A percentile compares a stretch with the other conserved stretches of the same genome.
Conservation (phyloP, 106 monocot genomes). For the Acorus gramineus region DNA sequence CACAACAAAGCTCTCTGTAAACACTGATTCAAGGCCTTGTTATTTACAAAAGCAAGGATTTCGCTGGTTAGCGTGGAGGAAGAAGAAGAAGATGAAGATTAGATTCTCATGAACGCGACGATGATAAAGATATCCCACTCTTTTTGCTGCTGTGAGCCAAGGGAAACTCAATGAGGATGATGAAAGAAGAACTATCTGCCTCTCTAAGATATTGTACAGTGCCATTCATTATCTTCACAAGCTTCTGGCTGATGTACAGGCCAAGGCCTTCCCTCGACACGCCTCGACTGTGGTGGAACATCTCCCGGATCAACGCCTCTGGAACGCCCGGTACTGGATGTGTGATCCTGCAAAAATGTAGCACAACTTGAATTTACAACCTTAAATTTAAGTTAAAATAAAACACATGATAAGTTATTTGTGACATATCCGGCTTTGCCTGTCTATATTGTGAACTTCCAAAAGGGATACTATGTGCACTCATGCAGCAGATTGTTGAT, state of each 20-base stretch:
- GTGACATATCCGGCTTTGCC: too few relatives aligned
- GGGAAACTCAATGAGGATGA: conserved; percentile 68
- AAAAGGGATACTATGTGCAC: too few relatives aligned
- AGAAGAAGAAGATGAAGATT: too few relatives aligned
- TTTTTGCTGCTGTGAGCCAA: conserved; percentile 29
- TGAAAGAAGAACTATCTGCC: conserved; percentile 69
- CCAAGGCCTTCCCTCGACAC: conserved; percentile 64
- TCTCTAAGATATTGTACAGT: conserved; percentile 77
- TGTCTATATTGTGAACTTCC: too few relatives aligned
- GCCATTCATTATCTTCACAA: conserved; percentile 79
- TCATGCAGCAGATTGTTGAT: too few relatives aligned
- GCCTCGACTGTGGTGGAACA: conserved; percentile 57
- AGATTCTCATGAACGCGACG: too few relatives aligned
- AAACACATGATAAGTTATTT: too few relatives aligned
- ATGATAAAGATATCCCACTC: not conserved
- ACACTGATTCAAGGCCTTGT: too few relatives aligned
- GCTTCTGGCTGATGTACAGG: conserved; percentile 64
- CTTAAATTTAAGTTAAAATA: too few relatives aligned
- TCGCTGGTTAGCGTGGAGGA: too few relatives aligned
- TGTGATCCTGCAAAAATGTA: conserved; percentile 38
- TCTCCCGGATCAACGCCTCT: conserved; percentile 68
- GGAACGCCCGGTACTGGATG: conserved; percentile 88
- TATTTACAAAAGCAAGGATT: too few relatives aligned
- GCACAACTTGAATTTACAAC: not conserved
- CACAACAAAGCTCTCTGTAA: too few relatives aligned